Conservation (phyloP, 352 stramenopile genomes). For the Phytophthora meadii region DNA sequence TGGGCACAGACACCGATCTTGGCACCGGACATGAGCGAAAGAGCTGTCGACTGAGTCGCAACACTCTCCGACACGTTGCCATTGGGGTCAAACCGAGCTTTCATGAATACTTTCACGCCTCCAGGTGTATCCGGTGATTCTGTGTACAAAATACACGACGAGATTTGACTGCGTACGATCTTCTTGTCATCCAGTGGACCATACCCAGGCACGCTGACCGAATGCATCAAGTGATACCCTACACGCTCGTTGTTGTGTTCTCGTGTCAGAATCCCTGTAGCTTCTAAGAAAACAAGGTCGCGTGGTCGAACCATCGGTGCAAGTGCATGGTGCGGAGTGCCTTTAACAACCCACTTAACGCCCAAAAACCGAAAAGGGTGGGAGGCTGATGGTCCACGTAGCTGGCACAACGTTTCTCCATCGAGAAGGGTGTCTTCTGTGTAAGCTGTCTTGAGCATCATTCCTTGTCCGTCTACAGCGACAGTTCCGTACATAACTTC, state of each 20-base stretch:
- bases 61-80: constrained; percentile 32
- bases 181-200: constrained; percentile 40
- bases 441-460: constrained; percentile 58
- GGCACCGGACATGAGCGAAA: constrained; percentile 33
- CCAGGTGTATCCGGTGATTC: constrained; percentile 26
- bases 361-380: constrained; percentile 57
- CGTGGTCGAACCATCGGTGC: constrained; percentile 39
- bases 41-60: constrained; percentile 34
- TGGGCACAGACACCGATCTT: constrained; percentile 37
- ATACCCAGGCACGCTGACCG: constrained; percentile 43
- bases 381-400: constrained; percentile 43
- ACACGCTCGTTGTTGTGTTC: constrained; percentile 37
- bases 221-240: constrained; percentile 62
- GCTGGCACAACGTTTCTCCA: constrained; percentile 51
- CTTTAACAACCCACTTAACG: constrained; percentile 60
- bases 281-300: constrained; percentile 52
- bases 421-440: constrained; percentile 60
- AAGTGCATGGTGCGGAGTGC: constrained; percentile 28
- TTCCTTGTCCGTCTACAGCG: constrained; percentile 50
- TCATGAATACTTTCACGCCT: constrained; percentile 46
- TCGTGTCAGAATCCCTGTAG: constrained; percentile 43
- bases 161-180: constrained; percentile 44
- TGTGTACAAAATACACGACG: constrained; percentile 49
- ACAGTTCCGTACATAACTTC: constrained; percentile 68
- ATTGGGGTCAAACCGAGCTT: constrained; percentile 39